Base-by-base conservation (phyloP, 768 basidiomycete species). In the Phaeotremella skinneri region DNA sequence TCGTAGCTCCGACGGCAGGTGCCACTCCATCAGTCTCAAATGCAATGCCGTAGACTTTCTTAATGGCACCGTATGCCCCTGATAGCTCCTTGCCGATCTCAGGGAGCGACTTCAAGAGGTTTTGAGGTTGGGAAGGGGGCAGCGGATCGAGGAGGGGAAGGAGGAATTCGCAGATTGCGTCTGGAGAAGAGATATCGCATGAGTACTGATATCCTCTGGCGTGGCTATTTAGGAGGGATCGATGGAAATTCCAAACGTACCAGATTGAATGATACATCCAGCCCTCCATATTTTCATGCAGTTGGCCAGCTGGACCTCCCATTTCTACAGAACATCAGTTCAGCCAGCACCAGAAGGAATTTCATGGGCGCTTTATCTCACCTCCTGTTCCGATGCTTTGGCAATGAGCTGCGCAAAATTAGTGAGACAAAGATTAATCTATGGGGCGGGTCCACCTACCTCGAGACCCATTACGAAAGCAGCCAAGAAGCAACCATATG, bases 231-330 rank as follows among this genome's bases (percentile, higher is more conserved):
- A 52, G 27, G 11, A 25, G 39, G 16, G 37, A 52, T 25, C 0
- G 29, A 4, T 48, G 52, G 9, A 49, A 25, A 34, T 29, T 2
- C 14, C n/a, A 2, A 29, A 59, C 61, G 51, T 29, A 63, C 69
- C 69, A 14, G 64, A 69, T 52, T 71, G 75, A 48, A 76, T 76
- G 57, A 77, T 77, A 56, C 74, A 77, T 29, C 77, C 77, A 26
- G 69, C 70, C n/a, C 72, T 52, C 76, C 76, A 74, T 55, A 76
- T 76, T 34, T 55, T 49, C 34, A 74, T 61, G 56, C 73, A 73
- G 16, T 57, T 49, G 0, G 63, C 59, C 17, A 77, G 63, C 4
- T 56, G 53, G 49, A 77, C 62, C 53, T 62, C 59, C 72, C 75
- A 76, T 49, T 67, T 60, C 63, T 74, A 45, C 20, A 21, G 32